Percentiles rank a stretch among this genome's conserved stretches.
These are phyloP conservation scores for Claviceps arundinis DNA, from an alignment of 2,329 filamentous ascomycete species.

Conservation along the genomic window DNA sequence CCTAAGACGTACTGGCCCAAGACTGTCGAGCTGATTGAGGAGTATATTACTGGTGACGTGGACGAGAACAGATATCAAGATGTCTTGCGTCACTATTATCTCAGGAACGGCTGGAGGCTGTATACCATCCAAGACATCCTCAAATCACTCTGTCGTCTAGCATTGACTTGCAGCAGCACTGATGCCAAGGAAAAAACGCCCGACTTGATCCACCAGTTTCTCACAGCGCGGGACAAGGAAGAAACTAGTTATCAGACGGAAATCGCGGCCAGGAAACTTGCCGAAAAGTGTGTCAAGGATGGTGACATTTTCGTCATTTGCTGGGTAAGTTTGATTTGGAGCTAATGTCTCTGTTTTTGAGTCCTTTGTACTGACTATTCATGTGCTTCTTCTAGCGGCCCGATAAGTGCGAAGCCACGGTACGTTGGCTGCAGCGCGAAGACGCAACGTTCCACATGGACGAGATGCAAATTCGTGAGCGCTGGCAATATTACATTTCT, in stretches of 20 bases:
- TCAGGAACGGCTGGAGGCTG: conserved; percentile 80
- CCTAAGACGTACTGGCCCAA: conserved; percentile 69
- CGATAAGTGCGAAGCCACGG: conserved; percentile 50
- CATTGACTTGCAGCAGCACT: conserved; percentile 66
- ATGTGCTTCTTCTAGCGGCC: conserved; percentile 39
- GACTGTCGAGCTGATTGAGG: conserved; percentile 73
- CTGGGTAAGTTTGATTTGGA: conserved; percentile 53
- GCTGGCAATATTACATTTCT: conserved; percentile 93
- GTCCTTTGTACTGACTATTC: conserved; percentile 17
- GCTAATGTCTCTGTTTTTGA: not conserved
- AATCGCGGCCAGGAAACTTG: conserved; percentile 79
- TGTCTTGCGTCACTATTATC: conserved; percentile 79
- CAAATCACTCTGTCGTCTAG: conserved; percentile 66
- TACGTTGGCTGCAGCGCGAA: conserved; percentile 57
- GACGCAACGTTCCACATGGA: conserved; percentile 76
- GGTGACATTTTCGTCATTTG: conserved; percentile 81
- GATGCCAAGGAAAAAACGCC: conserved; percentile 89
- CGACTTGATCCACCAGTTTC: conserved; percentile 79
- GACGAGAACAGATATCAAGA: conserved; percentile 82
- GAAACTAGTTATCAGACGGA: conserved; percentile 84
- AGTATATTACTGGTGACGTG: conserved; percentile 68
- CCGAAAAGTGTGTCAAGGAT: conserved; percentile 86
- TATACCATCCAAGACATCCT: conserved; percentile 89
- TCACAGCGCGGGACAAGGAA: conserved; percentile 65
- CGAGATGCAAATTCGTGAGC: conserved; percentile 68